These are phyloP conservation scores for Trichophyton verrucosum DNA, from an alignment of 2,329 filamentous ascomycete species.

Conservation along the genomic window DNA sequence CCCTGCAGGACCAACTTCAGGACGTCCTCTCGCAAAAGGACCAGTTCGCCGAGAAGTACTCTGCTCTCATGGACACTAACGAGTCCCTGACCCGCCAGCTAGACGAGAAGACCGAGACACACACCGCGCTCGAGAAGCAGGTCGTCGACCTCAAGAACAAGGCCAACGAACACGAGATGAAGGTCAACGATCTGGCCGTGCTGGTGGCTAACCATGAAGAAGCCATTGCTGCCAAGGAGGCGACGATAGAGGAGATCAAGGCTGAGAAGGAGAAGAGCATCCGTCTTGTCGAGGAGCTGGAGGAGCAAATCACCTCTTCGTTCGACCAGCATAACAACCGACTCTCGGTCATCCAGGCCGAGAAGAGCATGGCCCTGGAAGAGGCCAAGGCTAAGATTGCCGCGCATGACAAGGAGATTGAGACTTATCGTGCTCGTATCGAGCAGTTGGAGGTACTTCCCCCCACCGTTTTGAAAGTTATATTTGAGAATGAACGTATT, in stretches of 20 bases:
- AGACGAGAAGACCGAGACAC: conserved; percentile 18
- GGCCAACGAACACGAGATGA: conserved; percentile 37
- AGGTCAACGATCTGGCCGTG: conserved; percentile 43
- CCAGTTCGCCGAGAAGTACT: conserved; percentile 31
- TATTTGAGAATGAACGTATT: conserved; percentile 14
- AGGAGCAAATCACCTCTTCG: conserved; percentile 89
- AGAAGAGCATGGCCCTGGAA: conserved; percentile 62
- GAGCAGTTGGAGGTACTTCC: conserved; percentile 59
- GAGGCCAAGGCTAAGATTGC: conserved; percentile 57
- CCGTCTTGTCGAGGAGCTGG: conserved; percentile 83
- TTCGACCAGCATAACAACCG: conserved; percentile 94
- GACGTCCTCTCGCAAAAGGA: conserved; percentile 34
- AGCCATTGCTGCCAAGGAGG: conserved; percentile 32
- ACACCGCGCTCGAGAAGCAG: conserved; percentile 26
- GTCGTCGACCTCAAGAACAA: conserved; percentile 30
- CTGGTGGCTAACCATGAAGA: conserved; percentile 37
- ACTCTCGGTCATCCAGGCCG: conserved; percentile 65
- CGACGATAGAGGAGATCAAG: conserved; percentile 38
- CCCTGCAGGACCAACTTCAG: conserved; percentile 52
- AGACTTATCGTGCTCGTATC: conserved; percentile 43
- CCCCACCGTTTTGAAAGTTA: no score
- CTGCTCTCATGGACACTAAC: conserved; percentile 30
- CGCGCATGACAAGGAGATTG: conserved; percentile 56
- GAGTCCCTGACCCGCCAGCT: conserved; percentile 29
- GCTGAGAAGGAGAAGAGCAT: conserved; percentile 79